Evolutionary conservation across 2,329 filamentous ascomycete species (phyloP).

Genomic region (Penicillium sp.): DNA sequence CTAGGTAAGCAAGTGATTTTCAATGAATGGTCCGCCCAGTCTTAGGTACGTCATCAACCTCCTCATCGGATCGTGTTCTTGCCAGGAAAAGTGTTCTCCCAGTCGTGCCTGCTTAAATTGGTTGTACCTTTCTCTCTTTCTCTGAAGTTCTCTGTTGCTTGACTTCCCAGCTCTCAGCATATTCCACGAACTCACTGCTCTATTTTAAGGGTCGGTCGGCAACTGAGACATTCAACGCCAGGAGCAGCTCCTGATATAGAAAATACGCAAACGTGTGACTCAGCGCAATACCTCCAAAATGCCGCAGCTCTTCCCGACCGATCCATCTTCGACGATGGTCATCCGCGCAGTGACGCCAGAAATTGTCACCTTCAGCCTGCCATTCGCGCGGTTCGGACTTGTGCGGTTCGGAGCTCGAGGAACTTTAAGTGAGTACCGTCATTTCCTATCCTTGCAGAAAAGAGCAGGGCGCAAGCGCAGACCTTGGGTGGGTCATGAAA

Average conservation of each 20-base stretch:
- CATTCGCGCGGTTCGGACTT: slow-evolving; percentile 77
- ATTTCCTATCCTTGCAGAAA: slow-evolving; percentile 4
- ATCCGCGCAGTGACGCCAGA: slow-evolving; percentile 80
- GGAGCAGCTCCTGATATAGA: background rate
- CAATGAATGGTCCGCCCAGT: background rate
- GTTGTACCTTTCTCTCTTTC: background rate
- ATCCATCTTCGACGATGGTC: slow-evolving; percentile 83
- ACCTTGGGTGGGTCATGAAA: background rate
- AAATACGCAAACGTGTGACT: background rate
- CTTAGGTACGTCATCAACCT: background rate
- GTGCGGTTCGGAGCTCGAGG: slow-evolving; percentile 83
- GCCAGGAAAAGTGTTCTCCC: background rate
- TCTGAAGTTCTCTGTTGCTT: background rate
- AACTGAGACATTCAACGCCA: slow-evolving; percentile 13
- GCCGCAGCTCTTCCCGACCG: slow-evolving; percentile 60
- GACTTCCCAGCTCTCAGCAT: background rate
- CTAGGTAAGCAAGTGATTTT: background rate
- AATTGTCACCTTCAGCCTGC: slow-evolving; percentile 61
- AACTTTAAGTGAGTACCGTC: slow-evolving; percentile 67
- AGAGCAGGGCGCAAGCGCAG: background rate
- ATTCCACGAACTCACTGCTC: background rate
- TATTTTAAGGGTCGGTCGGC: background rate
- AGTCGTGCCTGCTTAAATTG: background rate
- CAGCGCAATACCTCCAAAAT: slow-evolving; percentile 16
- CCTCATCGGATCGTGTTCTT: background rate